A percentile compares a stretch with the other conserved stretches of the same genome.
These are phyloP conservation scores for Lagenidium sp. DNA, from an alignment of 352 stramenopile genomes.

Conservation along the genomic window DNA sequence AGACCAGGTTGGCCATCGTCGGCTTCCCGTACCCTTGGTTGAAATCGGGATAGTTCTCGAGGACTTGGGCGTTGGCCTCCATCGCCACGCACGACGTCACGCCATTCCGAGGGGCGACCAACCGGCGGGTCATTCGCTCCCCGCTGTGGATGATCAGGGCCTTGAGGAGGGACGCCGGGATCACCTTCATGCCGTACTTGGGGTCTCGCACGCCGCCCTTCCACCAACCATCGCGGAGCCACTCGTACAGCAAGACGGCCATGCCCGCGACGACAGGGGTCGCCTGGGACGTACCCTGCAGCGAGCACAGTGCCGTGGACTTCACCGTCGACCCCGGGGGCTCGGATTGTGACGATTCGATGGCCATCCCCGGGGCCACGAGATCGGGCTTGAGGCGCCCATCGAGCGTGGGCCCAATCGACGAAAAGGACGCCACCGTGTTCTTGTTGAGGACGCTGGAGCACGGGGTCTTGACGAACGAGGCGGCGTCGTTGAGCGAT, in stretches of 20 bases:
- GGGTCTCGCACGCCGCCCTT: constrained; percentile 47
- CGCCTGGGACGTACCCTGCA: constrained; percentile 78
- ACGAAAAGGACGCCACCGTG: constrained; percentile 64
- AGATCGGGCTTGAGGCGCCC: constrained; percentile 74
- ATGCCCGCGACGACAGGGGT: constrained; percentile 74
- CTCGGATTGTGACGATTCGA: constrained; percentile 56
- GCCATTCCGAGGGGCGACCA: constrained; percentile 25
- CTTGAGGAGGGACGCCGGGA: constrained; percentile 74
- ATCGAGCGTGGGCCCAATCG: constrained; percentile 55
- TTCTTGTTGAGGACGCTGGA: constrained; percentile 47
- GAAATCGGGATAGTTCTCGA: constrained; percentile 46
- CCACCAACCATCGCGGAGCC: constrained; percentile 81
- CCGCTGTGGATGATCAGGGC: constrained; percentile 77
- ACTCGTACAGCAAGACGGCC: constrained; percentile 78
- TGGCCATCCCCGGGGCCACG: constrained; percentile 57
- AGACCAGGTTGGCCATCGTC: constrained; percentile 48
- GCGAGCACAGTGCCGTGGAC: constrained; percentile 24
- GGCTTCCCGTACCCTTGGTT: constrained; percentile 75
- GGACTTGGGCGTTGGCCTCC: constrained; percentile 16
- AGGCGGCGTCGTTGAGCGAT: constrained; percentile 41
- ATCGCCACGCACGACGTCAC: constrained; percentile 49
- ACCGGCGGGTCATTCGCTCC: constrained; percentile 39
- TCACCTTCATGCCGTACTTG: constrained; percentile 38
- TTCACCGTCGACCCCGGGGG: constrained; percentile 31
- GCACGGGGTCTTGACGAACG: constrained; percentile 38